Evolutionary conservation across 1,284 basidiomycete species (phyloP).

Genomic region (Apiotrichum laibachii): DNA sequence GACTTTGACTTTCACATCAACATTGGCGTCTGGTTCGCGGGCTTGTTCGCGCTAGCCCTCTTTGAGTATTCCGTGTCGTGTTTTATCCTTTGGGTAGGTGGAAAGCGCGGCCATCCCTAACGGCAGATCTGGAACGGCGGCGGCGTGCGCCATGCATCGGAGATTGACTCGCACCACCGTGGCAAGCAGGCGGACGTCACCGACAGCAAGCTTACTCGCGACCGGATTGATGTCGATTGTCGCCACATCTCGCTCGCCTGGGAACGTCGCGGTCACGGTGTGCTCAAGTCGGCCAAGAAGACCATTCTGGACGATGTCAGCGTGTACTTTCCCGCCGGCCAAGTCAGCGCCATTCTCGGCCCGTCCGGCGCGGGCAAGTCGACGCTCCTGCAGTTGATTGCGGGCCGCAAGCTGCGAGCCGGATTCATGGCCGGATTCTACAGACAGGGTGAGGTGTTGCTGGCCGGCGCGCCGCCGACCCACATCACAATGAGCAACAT

Average conservation of each 20-base stretch:
- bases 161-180: constrained; percentile 42
- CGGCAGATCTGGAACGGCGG: constrained; percentile 45
- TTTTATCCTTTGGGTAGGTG: constrained; percentile 38
- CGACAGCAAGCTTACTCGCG: constrained; percentile 49
- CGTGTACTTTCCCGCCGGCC: constrained; percentile 52
- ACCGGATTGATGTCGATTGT: constrained; percentile 48
- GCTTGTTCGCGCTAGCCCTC: constrained; percentile 46
- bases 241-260: constrained; percentile 44
- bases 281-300: constrained; percentile 37
- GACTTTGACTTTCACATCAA: constrained; percentile 41
- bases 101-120: background rate
- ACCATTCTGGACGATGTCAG: constrained; percentile 53
- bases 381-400: constrained; percentile 55
- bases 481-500: constrained; percentile 46
- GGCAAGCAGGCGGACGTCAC: constrained; percentile 46
- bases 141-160: constrained; percentile 51
- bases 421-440: constrained; percentile 48
- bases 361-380: constrained; percentile 54
- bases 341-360: constrained; percentile 55
- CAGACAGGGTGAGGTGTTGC: constrained; percentile 43
- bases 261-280: constrained; percentile 32
- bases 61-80: constrained; percentile 45
- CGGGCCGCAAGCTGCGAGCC: constrained; percentile 47
- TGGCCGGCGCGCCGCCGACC: constrained; percentile 44
- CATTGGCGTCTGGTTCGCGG: constrained; percentile 51